Evolutionary conservation across 2,329 filamentous ascomycete genomes (phyloP), one percentile per base, ranked within the genome.

Genomic region (Pestalotiopsis sp.): DNA sequence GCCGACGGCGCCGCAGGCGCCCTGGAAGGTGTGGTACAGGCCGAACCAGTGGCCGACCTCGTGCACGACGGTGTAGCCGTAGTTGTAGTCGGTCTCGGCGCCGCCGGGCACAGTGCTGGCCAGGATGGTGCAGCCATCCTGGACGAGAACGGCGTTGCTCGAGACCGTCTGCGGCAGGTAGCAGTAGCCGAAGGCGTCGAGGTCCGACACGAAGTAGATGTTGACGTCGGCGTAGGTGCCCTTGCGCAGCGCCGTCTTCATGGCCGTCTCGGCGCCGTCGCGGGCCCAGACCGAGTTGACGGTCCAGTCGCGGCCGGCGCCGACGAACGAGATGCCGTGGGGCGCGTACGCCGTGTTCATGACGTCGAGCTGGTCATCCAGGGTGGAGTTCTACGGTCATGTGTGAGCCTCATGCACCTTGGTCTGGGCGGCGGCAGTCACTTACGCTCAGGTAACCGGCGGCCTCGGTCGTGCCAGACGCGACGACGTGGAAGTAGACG

Each of bases 41-140:
- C 83, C 82, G 65, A 85, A 74, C 83, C 83, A 85, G 76, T 85
- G 83, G 17, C 83, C 83, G 57, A 81, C 75, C 75, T 85, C 83
- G 76, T 84, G 82, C 44, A 74, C 72, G 13, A 63, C 60, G 5
- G 68, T 70, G 63, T 64, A 55, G 48, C 68, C 68, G 44, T 67
- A 65, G 67, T 70, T 68, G 67, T 61, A 70, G 69, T 81, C 77
- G 39, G 73, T 69, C 6, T 72, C 72, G 52, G 71, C 70, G 59
- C 82, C 80, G 6, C 79, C 81, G 4, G 81, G 81, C 20, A 82
- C 75, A 20, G 77, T 77, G 65, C 72, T 72, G 52, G 75, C 75
- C 48, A 79, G 74, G 64, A 83, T 75, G 66, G 77, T 75, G 76
- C 83, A 84, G 40, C 77, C 78, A 52, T 79, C 81, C 71, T 81